Evolutionary conservation across 345 rosid genomes (phyloP), one percentile per base, ranked within the genome.

Genomic region (Eucalyptus victrix): DNA sequence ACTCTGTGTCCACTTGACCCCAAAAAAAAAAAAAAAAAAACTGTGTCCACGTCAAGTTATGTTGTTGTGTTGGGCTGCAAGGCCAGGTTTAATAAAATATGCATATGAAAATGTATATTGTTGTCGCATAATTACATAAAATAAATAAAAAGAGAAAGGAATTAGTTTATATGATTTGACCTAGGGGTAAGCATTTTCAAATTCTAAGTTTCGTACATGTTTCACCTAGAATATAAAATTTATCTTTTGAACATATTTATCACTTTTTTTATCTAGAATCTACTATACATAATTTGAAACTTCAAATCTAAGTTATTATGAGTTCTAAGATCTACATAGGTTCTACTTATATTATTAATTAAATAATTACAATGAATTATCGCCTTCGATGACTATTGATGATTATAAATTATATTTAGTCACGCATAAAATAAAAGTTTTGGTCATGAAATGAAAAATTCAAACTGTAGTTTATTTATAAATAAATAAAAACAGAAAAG

Each of bases 301-400:
- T 51, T 18, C 9, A 18, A 51, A 51, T 51, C 8, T 0, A 51
- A 0, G 0, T 17, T 17, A 0, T 51, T 53, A 19, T 1, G 2
- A 53, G 5, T 53, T 53, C 0, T 0, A 7, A 0, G 4, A 53
- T 7, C 9, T 3, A 19, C 10, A 53, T 1, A 53, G 1, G 0
- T 8, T 53, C 0, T 53, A 53, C 58, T 53, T 53, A 19, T 53
- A 53, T 53, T 19, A 5, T 19, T 53, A 19, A 53, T 19, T 8
- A 1, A 21, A 53, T 8, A 53, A 53, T 53, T 19, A 53, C 0
- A 21, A 0, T 21, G 2, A 3, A 53, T 53, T 0, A 21, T 21
- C 0, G 2, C 2, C 26, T 19, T 53, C 0, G 21, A 21, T 53
- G 1, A 19, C 11, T 21, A 21, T 21, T 21, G 0, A 1, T 8